Percentiles rank a stretch among this genome's conserved stretches.
Evolutionary conservation across 257 asterid genomes (phyloP).

Genomic region (Euphrasia confusa): DNA sequence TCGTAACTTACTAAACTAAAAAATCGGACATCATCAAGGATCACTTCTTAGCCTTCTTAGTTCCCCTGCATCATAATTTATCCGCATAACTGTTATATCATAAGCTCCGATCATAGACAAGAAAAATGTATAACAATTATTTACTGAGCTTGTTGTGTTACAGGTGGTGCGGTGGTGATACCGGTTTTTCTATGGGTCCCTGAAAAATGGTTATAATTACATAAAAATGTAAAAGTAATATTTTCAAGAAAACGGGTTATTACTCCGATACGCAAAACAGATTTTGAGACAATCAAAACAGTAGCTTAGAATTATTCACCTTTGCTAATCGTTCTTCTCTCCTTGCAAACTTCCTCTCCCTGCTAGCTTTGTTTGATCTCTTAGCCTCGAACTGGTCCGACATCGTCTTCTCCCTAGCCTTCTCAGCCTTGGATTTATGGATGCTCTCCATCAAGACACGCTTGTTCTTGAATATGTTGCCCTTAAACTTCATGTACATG

Average conservation of each 20-base stretch:
- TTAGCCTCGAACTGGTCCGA: constrained; percentile 95
- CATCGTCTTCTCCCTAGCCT: constrained; percentile 87
- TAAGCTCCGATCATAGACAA: background rate
- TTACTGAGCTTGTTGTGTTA: constrained; percentile 62
- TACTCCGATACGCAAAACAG: too few relatives aligned
- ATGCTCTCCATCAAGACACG: constrained; percentile 95
- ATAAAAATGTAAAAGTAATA: too few relatives aligned
- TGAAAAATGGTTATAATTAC: constrained; percentile 14
- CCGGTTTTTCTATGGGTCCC: constrained; percentile 72
- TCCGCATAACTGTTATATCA: background rate
- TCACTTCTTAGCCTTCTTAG: constrained; percentile 81
- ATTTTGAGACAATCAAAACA: background rate
- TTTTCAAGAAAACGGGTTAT: too few relatives aligned
- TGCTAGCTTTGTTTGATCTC: constrained; percentile 94
- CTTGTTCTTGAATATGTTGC: constrained; percentile 92
- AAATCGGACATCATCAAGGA: background rate
- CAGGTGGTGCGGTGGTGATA: constrained; percentile 42
- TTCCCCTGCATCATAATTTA: constrained; percentile 39
- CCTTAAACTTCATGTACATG: constrained; percentile 98
- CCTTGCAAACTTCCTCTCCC: constrained; percentile 87
- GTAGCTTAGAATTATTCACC: constrained; percentile 30
- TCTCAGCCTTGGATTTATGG: constrained; percentile 95
- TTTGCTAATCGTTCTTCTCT: constrained; percentile 90
- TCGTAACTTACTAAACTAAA: constrained; percentile 17
- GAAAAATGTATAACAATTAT: too few relatives aligned